Conservation (phyloP, 192 early-diverging fungal genomes). For the Coemansia guatemalensis region DNA sequence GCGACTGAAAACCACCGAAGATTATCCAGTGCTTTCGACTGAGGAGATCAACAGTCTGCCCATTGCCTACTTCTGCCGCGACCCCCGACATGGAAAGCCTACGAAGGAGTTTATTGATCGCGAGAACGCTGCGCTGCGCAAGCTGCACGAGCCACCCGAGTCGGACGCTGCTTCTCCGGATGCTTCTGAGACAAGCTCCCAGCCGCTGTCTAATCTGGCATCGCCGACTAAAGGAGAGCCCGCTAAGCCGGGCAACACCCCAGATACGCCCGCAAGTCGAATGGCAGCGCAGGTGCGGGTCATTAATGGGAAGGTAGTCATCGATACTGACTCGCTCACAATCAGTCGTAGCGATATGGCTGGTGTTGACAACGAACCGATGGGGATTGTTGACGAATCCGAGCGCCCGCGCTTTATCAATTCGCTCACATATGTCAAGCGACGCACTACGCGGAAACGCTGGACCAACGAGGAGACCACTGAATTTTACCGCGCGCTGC, state of each 20-base stretch:
- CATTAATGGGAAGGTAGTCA: constrained; percentile 46
- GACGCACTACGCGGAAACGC: constrained; percentile 33
- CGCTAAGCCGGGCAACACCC: not conserved
- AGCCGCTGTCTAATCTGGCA: not conserved
- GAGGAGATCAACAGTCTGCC: constrained; percentile 43
- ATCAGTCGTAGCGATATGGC: constrained; percentile 46
- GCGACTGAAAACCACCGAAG: constrained; percentile 30
- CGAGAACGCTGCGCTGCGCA: constrained; percentile 37
- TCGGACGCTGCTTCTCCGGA: not conserved
- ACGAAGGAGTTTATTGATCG: constrained; percentile 42
- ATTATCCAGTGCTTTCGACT: constrained; percentile 22
- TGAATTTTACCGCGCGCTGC: constrained; percentile 39
- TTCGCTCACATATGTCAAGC: constrained; percentile 40
- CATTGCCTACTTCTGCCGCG: constrained; percentile 44
- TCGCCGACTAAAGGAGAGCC: not conserved
- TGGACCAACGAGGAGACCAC: constrained; percentile 46
- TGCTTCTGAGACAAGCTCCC: not conserved
- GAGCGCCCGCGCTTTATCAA: constrained; percentile 39
- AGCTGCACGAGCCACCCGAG: constrained; percentile 21
- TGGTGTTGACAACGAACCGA: constrained; percentile 19
- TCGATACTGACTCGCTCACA: constrained; percentile 47
- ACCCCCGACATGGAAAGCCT: constrained; percentile 35
- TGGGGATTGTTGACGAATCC: constrained; percentile 51
- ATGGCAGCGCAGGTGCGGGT: constrained; percentile 50
- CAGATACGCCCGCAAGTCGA: constrained; percentile 14